phyloP scores from a whole-genome alignment of 2,329 filamentous ascomycete species.

The Monilinia polystroma region DNA sequence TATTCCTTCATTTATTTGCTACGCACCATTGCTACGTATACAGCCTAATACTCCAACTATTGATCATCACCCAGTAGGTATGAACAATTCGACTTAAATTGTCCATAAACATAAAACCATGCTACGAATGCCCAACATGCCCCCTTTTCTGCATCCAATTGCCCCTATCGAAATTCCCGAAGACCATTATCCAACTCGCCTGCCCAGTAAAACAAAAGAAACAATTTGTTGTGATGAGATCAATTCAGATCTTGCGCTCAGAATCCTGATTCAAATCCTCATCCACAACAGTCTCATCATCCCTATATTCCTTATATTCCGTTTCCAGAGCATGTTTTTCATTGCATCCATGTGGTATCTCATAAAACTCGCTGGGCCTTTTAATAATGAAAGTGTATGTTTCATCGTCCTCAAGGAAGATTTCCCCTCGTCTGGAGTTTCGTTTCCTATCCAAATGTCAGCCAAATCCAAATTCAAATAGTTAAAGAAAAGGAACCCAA shows the following conservation, averaged over 20 bases:
- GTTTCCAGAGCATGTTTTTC: not conserved
- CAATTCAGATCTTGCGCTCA: constrained; percentile 2
- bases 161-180: not conserved
- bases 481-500: not conserved
- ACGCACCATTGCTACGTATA: not conserved
- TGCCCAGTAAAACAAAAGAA: not conserved
- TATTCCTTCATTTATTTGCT: not conserved
- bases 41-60: not conserved
- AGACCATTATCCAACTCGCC: constrained; percentile 4
- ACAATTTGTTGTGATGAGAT: not conserved
- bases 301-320: constrained; percentile 3
- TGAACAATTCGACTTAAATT: not conserved
- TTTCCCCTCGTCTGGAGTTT: constrained; percentile 25
- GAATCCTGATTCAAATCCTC: not conserved
- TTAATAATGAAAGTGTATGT: constrained; percentile 27
- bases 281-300: constrained; percentile 18
- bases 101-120: not conserved
- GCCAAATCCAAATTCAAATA: not conserved
- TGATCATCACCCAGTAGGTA: not conserved
- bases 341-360: not conserved
- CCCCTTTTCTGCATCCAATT: not conserved
- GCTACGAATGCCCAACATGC: constrained; percentile 1
- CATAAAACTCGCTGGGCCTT: constrained; percentile 20
- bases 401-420: constrained; percentile 34
- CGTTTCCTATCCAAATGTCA: not conserved